Evolutionary conservation across 1,139 yeast genomes (phyloP).

Genomic region (Groenewaldozyma auringiensis): DNA sequence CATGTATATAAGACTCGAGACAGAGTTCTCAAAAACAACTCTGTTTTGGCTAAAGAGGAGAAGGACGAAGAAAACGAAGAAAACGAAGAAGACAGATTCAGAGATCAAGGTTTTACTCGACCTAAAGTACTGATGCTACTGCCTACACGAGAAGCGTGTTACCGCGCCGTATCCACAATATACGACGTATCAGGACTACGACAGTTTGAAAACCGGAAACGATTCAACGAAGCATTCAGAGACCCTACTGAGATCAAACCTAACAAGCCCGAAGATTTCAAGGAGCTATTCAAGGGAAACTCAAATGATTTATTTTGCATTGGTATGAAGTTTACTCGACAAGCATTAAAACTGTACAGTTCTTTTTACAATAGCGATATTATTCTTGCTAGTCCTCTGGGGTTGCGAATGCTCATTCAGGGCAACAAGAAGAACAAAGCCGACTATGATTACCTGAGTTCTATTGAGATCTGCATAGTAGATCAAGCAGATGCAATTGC

Average conservation of each 20-base stretch:
- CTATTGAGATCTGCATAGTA: slow-evolving; percentile 71
- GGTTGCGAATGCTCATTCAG: slow-evolving; percentile 72
- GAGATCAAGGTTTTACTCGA: slow-evolving; percentile 94
- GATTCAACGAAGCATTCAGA: slow-evolving; percentile 65
- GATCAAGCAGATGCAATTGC: slow-evolving; percentile 84
- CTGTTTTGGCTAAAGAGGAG: slow-evolving; percentile 41
- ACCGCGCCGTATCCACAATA: slow-evolving; percentile 57
- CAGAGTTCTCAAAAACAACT: slow-evolving; percentile 64
- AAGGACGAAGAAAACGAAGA: slow-evolving; percentile 10
- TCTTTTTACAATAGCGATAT: slow-evolving; percentile 81
- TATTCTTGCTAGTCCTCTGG: slow-evolving; percentile 87
- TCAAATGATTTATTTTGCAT: slow-evolving; percentile 86
- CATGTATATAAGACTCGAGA: slow-evolving; percentile 86
- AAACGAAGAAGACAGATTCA: slow-evolving; percentile 44
- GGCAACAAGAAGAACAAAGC: slow-evolving; percentile 33
- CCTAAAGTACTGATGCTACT: slow-evolving; percentile 77
- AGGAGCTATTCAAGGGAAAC: slow-evolving; percentile 75
- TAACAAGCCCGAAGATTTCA: slow-evolving; percentile 77
- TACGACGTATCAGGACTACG: slow-evolving; percentile 57
- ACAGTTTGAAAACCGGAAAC: slow-evolving; percentile 73
- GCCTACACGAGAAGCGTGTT: slow-evolving; percentile 79
- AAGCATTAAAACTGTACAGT: slow-evolving; percentile 74
- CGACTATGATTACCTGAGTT: slow-evolving; percentile 67
- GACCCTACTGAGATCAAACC: slow-evolving; percentile 43
- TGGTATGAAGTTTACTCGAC: slow-evolving; percentile 85